These are phyloP conservation scores for Tulasnella sp. DNA, from an alignment of 768 basidiomycete genomes.

Conservation along the genomic window DNA sequence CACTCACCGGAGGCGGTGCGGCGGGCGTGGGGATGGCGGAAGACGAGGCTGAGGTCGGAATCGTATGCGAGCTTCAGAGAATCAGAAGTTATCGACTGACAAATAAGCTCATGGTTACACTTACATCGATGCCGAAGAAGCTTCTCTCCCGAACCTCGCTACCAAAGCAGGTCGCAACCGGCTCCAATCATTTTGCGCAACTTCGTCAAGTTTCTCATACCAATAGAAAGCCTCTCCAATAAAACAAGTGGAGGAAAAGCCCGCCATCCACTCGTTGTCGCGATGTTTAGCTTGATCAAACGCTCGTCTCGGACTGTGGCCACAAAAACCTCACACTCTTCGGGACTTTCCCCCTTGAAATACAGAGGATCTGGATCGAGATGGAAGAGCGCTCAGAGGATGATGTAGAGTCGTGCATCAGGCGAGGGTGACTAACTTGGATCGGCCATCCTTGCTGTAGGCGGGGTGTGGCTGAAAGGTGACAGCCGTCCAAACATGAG, in stretches of 20 bases:
- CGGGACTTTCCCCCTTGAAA: not conserved
- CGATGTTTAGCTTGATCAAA: not conserved
- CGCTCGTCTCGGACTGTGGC: not conserved
- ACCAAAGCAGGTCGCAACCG: not conserved
- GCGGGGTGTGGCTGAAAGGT: too few relatives aligned
- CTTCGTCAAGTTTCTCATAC: not conserved
- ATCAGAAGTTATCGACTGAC: not conserved
- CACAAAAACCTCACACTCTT: not conserved
- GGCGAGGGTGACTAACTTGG: not conserved
- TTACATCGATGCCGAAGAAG: not conserved
- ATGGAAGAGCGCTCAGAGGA: not conserved
- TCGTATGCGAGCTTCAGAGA: not conserved
- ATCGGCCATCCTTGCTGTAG: not conserved
- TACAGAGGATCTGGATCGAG: not conserved
- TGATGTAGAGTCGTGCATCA: not conserved
- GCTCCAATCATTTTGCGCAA: not conserved
- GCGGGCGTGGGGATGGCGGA: not conserved
- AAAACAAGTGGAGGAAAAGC: not conserved
- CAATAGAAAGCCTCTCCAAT: constrained; percentile 14
- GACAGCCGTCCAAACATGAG: too few relatives aligned
- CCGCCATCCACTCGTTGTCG: constrained; percentile 7
- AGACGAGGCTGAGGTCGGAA: not conserved
- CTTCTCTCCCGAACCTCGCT: not conserved
- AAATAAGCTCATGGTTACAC: not conserved
- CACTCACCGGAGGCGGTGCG: not conserved